These are phyloP conservation scores for Mucor saturninus DNA, from an alignment of 371 early-diverging fungal genomes.

Conservation along the genomic window DNA sequence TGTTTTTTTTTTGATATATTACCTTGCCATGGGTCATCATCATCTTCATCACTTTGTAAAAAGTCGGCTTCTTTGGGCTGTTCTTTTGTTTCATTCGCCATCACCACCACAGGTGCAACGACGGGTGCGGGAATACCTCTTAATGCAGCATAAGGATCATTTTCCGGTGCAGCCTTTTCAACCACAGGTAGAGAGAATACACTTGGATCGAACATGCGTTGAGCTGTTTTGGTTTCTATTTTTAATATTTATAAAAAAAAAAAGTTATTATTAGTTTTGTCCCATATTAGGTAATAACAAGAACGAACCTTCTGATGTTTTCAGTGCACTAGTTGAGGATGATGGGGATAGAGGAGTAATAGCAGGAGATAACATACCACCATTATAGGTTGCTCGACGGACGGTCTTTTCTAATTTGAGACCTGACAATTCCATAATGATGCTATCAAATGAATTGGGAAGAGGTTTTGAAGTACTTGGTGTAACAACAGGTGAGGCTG, in stretches of 20 bases:
- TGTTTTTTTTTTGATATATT: neutral
- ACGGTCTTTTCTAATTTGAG: constrained; percentile 23
- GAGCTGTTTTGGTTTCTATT: neutral
- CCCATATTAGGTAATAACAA: neutral
- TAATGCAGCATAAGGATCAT: constrained; percentile 25
- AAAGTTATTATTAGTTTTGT: neutral
- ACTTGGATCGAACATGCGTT: constrained; percentile 6
- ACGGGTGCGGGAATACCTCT: constrained; percentile 21
- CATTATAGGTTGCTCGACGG: constrained; percentile 36
- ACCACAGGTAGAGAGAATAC: constrained; percentile 3
- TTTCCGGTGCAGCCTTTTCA: neutral
- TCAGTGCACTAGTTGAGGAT: neutral
- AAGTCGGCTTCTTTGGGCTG: constrained; percentile 2
- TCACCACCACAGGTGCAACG: neutral
- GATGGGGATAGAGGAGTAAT: constrained; percentile 1
- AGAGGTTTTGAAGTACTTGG: constrained; percentile 13
- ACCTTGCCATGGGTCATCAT: constrained; percentile 30
- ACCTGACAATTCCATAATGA: constrained; percentile 39
- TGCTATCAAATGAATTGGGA: constrained; percentile 18
- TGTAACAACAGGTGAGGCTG: constrained; percentile 20
- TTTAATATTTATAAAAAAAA: constrained; percentile 1
- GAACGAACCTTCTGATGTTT: neutral
- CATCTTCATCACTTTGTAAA: constrained; percentile 19
- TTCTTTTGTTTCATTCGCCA: neutral
- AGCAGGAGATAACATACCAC: constrained; percentile 37